Percentiles rank a stretch among this genome's conserved stretches.
Evolutionary conservation across 2,329 filamentous ascomycete species (phyloP).

Genomic region (Sporothrix humicola): DNA sequence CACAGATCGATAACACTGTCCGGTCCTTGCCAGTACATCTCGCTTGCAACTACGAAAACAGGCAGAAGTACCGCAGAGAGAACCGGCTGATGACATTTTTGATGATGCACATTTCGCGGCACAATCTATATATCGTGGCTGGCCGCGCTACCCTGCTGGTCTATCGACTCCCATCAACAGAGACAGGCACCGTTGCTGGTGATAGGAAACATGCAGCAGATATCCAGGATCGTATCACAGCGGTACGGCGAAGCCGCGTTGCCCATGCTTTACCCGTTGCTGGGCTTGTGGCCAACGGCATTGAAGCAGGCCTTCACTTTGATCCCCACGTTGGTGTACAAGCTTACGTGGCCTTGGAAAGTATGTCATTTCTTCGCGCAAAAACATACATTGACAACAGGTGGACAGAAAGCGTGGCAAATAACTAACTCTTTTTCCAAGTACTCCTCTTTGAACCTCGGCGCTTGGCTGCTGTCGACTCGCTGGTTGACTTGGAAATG

Average conservation of each 20-base stretch:
- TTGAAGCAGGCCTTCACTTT: too few species aligned
- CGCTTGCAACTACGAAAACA: background rate
- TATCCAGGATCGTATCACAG: background rate
- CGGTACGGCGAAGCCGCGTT: background rate
- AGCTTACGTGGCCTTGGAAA: too few species aligned
- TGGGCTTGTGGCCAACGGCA: too few species aligned
- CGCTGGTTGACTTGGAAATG: slow-evolving; percentile 9
- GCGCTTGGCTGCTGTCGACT: slow-evolving; percentile 34
- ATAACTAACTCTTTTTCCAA: slow-evolving; percentile 24
- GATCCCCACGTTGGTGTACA: too few species aligned
- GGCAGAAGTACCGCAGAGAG: background rate
- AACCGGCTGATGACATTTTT: slow-evolving; percentile 33
- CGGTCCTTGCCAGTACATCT: background rate
- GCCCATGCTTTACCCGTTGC: too few species aligned
- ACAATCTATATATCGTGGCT: slow-evolving; percentile 36
- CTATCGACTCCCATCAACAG: background rate
- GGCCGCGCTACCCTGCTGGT: slow-evolving; percentile 34
- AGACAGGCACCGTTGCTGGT: background rate
- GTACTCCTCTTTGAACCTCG: slow-evolving; percentile 36
- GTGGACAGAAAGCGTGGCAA: too few species aligned
- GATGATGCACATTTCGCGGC: slow-evolving; percentile 35
- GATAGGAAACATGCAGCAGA: background rate
- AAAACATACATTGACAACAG: slow-evolving; percentile 28
- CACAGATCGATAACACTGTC: slow-evolving; percentile 8
- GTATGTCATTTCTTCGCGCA: background rate